Evolutionary conservation across 805 yeast genomes (phyloP).

Genomic region (Candida gorgasii): DNA sequence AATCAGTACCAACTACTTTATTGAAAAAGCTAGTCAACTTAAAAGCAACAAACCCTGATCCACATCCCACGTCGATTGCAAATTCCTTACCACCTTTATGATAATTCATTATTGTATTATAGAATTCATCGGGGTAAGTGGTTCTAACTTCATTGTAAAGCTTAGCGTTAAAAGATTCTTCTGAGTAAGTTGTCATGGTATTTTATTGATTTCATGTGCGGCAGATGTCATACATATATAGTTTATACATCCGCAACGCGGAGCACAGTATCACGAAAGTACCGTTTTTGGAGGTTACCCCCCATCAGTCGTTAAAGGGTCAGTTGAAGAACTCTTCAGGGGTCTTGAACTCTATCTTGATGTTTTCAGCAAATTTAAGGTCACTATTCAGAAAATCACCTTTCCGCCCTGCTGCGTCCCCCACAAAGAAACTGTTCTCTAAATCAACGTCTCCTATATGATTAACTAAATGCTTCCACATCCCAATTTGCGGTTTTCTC

Average conservation of each 20-base stretch:
- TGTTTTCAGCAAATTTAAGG: slow-evolving; percentile 59
- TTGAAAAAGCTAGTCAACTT: slow-evolving; percentile 33
- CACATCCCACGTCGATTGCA: slow-evolving; percentile 50
- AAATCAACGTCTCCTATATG: slow-evolving; percentile 45
- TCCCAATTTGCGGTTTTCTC: slow-evolving; percentile 79
- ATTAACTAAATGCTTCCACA: slow-evolving; percentile 60
- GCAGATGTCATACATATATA: too few species aligned
- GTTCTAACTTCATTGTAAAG: slow-evolving; percentile 43
- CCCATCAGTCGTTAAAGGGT: neutral
- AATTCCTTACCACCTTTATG: slow-evolving; percentile 13
- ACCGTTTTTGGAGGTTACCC: too few species aligned
- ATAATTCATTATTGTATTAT: slow-evolving; percentile 23
- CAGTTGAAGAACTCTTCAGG: slow-evolving; percentile 73
- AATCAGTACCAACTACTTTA: slow-evolving; percentile 46
- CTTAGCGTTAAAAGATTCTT: slow-evolving; percentile 29
- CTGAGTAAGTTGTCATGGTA: slow-evolving; percentile 40
- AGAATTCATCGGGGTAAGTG: slow-evolving; percentile 39
- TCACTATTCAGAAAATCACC: slow-evolving; percentile 84
- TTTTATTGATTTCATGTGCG: slow-evolving; percentile 8
- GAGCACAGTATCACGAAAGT: neutral
- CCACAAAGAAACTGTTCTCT: slow-evolving; percentile 65
- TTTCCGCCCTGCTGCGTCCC: slow-evolving; percentile 92
- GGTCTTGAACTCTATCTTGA: slow-evolving; percentile 54
- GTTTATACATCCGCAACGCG: neutral
- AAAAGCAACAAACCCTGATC: slow-evolving; percentile 49